phyloP scores from a whole-genome alignment of 495 filamentous ascomycete genomes.

The Penicillium herquei region DNA sequence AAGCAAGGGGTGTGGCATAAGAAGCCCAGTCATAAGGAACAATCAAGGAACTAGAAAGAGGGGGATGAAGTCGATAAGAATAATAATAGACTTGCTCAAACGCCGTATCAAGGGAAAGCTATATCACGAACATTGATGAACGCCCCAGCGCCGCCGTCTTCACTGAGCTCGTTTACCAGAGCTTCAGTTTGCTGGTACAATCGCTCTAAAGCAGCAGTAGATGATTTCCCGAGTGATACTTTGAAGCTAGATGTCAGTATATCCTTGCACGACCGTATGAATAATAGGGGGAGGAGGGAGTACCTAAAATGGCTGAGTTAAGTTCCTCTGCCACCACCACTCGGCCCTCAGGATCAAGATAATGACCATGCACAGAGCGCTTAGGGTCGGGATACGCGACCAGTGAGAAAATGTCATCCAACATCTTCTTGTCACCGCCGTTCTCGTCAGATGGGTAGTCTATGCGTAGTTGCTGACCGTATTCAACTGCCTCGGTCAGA shows the following conservation, averaged over 20 bases:
- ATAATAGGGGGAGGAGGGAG: conserved; percentile 10
- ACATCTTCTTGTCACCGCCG: conserved; percentile 67
- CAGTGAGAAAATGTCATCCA: conserved; percentile 84
- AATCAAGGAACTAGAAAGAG: background rate
- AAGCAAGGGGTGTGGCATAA: conserved; percentile 2
- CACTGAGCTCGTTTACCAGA: conserved; percentile 76
- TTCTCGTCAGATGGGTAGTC: conserved; percentile 71
- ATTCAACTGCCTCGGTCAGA: conserved; percentile 68
- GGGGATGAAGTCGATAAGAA: too few species aligned
- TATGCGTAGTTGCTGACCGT: conserved; percentile 73
- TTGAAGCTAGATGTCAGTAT: background rate
- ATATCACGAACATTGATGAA: conserved; percentile 80
- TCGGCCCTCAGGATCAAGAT: conserved; percentile 73
- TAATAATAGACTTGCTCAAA: background rate
- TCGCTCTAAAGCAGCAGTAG: conserved; percentile 80
- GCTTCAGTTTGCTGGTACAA: conserved; percentile 85
- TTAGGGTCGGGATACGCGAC: conserved; percentile 83
- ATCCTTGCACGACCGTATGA: background rate
- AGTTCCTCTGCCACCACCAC: conserved; percentile 88
- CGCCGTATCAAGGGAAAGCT: conserved; percentile 45
- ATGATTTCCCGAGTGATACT: conserved; percentile 78
- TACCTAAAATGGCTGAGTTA: conserved; percentile 92
- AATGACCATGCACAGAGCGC: conserved; percentile 67
- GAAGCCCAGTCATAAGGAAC: conserved; percentile 7
- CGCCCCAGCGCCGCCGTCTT: conserved; percentile 80